A percentile compares a stretch with the other conserved stretches of the same genome.
Conservation (phyloP, 1,284 basidiomycete species). For the Tilletia setariae region DNA sequence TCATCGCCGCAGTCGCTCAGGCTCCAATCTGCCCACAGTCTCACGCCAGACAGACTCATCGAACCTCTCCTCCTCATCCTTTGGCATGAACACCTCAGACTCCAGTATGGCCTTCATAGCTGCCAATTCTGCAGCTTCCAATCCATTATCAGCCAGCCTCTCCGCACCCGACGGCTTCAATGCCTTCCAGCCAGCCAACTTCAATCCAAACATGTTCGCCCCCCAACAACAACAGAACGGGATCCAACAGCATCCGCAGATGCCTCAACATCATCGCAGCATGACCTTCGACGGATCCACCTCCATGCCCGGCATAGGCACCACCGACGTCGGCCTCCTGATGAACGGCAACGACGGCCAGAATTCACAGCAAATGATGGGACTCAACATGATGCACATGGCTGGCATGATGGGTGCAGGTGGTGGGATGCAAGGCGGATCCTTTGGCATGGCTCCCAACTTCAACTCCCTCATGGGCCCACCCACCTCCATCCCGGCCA, state of each 20-base stretch:
- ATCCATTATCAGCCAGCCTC: constrained; percentile 1
- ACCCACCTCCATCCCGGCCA: neutral
- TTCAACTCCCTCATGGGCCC: neutral
- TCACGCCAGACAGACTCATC: constrained; percentile 3
- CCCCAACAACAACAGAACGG: constrained; percentile 28
- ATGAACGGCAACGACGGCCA: neutral
- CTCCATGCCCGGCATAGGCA: neutral
- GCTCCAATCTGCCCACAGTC: neutral
- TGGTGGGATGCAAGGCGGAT: neutral
- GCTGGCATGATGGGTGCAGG: neutral
- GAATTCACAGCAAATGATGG: constrained; percentile 4
- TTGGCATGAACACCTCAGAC: neutral
- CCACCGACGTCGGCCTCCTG: neutral
- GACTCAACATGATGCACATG: constrained; percentile 7
- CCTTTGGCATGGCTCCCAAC: neutral
- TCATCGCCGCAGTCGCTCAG: neutral
- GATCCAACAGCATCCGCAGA: constrained; percentile 20
- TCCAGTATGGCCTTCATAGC: neutral
- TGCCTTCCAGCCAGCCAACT: constrained; percentile 10
- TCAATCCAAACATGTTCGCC: constrained; percentile 15
- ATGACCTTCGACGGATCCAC: neutral
- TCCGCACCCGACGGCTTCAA: neutral
- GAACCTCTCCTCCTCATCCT: neutral
- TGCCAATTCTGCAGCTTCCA: neutral
- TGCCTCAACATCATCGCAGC: neutral